Evolutionary conservation across 306 rosid genomes (phyloP), one percentile per base, ranked within the genome.

Genomic region (Leucaena leucocephala): DNA sequence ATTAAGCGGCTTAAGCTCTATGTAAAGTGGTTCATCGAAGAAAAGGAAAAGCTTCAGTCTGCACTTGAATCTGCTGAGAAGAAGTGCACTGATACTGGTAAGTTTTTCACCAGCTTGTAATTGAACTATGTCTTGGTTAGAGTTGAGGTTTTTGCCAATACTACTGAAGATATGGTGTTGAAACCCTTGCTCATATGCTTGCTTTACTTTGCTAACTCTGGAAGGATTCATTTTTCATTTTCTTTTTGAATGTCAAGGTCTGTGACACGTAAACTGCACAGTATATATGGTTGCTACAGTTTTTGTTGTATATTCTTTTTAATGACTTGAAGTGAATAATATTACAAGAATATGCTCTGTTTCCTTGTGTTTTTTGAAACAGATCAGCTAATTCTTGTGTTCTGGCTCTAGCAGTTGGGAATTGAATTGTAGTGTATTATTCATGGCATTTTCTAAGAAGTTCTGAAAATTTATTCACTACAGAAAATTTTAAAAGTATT

Each of bases 21-120:
- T 49, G 79, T 93, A 68, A 88, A 84, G 17, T 93, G 97, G 96
- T 90, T 81, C 17, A 90, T 76, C 78, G 79, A 85, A 69, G 96
- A 95, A 68, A 87, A 88, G 79, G 92, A 93, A 64, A 88, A 86
- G 79, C 88, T 93, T 69, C 93, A 81, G 80, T 62, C 52, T 67
- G 89, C 89, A 35, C 71, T 93, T 48, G 92, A 89, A 71, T 72
- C 87, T 45, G 78, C 90, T 35, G 93, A 90, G 82, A 89, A 88
- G 79, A 95, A 95, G 79, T 90, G 92, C 62, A 39, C 14, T n/a
- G 93, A 87, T 64, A 86, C 85, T 58, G 98, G 99, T 93, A 80
- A 72, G 57, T 39, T 10, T 78, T 17, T 71, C 13, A 58, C 33
- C 57, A 46, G 13, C 71, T 5, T 3, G 2, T 59, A 15, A 36